Base-by-base conservation (phyloP, 257 asterid species). In the Solanum medicagineum region DNA sequence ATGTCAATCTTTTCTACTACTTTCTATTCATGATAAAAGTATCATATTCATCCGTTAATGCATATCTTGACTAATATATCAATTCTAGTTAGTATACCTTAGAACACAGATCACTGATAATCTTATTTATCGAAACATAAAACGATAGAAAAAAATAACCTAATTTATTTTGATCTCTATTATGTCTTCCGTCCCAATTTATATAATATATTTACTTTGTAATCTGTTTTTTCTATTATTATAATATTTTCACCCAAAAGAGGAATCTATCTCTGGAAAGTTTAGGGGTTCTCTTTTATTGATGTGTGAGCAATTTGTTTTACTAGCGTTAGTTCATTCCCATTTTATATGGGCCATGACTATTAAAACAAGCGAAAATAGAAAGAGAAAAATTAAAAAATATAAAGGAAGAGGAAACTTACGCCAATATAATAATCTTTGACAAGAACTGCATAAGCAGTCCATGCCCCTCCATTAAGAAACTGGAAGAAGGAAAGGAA, bases 391-490 rank as follows among this genome's bases (percentile, higher is more conserved):
- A 66, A 3, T 1, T 11, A 6, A 4, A 20, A 10, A 7, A 3
- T 0, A 7, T 36, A 49, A 45, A 53, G 8, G 40, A n/a, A 19
- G 8, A 12, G 8, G 60, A 55, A 54, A 68, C 87, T 91, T 91
- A 94, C 98, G 65, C 92, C 93, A 2, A 94, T 80, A 56, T 89
- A 93, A 83, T 79, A 85, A 60, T 92, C 97, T 88, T 86, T 87
- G 51, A 91, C 40, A 11, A 94, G 86, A 19, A 93, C 17, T 4
- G 97, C 91, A 83, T 91, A 93, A 6, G 89, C 90, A 54, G 90
- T 81, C 98, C 98, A 95, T 0, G 90, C 79, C 1, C 91, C 95
- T 1, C 90, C 95, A n/a, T 93, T 95, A 47, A 93, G 89, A 74
- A 92, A 91, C 22, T 92, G 98, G 85, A 91, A 93, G 83, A 95